These are phyloP conservation scores for Hypoxylon sp. DNA, from an alignment of 2,329 filamentous ascomycete species.

Conservation along the genomic window DNA sequence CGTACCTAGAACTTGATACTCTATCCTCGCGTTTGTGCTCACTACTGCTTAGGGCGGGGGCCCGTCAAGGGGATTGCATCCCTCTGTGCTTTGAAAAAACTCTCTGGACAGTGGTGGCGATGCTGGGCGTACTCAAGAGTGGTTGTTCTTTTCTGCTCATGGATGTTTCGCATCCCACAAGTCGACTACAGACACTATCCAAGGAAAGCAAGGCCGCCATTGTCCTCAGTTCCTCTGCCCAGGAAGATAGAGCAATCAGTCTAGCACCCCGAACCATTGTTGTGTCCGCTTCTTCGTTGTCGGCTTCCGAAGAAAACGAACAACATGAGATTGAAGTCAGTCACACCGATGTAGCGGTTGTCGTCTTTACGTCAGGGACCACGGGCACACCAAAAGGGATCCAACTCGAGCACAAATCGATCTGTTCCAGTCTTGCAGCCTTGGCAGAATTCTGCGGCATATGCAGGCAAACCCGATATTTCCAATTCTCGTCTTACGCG, in stretches of 20 bases:
- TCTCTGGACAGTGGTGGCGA: constrained; percentile 54
- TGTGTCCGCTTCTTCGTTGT: background rate
- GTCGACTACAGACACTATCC: background rate
- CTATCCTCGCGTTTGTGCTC: constrained; percentile 36
- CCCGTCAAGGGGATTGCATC: constrained; percentile 29
- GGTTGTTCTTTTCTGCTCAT: constrained; percentile 51
- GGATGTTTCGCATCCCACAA: background rate
- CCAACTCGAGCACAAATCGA: no score
- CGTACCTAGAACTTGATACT: constrained; percentile 53
- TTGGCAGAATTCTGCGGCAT: no score
- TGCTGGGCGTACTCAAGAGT: constrained; percentile 57
- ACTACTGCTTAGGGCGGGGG: constrained; percentile 44
- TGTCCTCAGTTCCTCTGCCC: background rate
- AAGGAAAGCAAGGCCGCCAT: background rate
- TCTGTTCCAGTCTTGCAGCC: no score
- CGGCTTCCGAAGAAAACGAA: background rate
- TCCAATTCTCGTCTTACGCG: constrained; percentile 3
- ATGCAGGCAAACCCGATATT: no score
- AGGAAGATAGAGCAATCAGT: background rate
- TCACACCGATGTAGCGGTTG: background rate
- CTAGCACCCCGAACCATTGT: no score
- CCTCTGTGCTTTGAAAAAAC: constrained; percentile 58
- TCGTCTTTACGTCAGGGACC: constrained; percentile 5
- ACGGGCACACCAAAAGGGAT: constrained; percentile 8
- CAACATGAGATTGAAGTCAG: background rate